Conservation (phyloP, 2,329 filamentous ascomycete species). For the Emergomyces pasteurianus region DNA sequence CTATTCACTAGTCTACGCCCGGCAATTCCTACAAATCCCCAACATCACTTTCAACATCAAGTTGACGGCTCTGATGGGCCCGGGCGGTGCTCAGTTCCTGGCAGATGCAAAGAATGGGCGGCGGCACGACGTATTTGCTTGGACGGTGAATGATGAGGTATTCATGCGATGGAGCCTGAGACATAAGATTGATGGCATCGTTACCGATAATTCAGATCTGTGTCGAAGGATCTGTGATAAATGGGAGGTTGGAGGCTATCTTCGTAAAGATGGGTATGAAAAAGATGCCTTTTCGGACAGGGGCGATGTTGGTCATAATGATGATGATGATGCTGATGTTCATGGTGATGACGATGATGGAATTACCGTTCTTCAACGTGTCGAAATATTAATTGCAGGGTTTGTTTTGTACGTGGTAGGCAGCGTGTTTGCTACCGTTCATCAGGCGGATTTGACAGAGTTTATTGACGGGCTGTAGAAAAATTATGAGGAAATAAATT, state of each 20-base stretch:
- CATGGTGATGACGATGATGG: neutral
- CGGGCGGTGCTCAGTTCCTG: constrained; percentile 55
- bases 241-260: neutral
- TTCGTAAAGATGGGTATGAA: neutral
- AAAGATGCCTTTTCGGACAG: no score
- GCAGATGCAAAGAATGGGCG: constrained; percentile 43
- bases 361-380: neutral
- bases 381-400: neutral
- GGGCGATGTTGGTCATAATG: neutral
- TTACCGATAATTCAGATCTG: constrained; percentile 64
- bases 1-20: constrained; percentile 46
- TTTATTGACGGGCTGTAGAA: neutral
- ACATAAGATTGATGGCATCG: constrained; percentile 59
- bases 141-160: constrained; percentile 73
- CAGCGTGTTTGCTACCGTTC: neutral
- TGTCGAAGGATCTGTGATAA: constrained; percentile 1
- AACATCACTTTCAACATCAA: constrained; percentile 69
- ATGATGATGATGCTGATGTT: no score
- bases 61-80: constrained; percentile 55
- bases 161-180: constrained; percentile 74
- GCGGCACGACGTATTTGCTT: constrained; percentile 55
- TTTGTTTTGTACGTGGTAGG: neutral
- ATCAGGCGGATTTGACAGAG: neutral
- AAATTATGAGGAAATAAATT: neutral
- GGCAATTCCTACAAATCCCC: constrained; percentile 55